Percentiles rank a stretch among this genome's conserved stretches.
Evolutionary conservation across 495 filamentous ascomycete species (phyloP).

Genomic region (Talaromyces ruber): DNA sequence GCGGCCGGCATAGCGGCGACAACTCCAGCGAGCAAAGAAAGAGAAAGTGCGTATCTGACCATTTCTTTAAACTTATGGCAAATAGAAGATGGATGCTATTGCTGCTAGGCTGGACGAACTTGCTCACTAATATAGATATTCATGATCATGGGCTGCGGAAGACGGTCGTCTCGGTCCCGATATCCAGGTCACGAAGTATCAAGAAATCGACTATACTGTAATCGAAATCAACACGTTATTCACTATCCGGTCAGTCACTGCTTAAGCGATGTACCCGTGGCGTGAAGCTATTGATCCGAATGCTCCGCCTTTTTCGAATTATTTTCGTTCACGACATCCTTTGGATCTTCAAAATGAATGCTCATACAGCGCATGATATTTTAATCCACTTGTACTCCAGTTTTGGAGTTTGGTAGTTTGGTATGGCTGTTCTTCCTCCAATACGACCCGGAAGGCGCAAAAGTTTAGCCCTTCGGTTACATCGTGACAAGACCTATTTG

Average conservation of each 20-base stretch:
- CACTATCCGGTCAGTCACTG: background rate
- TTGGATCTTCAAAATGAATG: background rate
- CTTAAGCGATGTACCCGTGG: background rate
- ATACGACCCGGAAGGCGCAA: background rate
- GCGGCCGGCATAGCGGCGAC: background rate
- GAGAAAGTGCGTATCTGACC: background rate
- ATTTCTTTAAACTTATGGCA: background rate
- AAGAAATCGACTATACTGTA: background rate
- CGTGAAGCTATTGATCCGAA: background rate
- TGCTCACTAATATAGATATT: background rate
- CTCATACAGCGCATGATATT: background rate
- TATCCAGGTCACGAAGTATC: background rate
- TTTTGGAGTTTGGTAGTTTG: background rate
- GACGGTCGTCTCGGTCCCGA: background rate
- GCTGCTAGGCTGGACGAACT: background rate
- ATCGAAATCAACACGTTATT: background rate
- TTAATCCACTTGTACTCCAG: background rate
- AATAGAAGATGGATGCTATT: background rate
- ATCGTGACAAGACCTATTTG: background rate
- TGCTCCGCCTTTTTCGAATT: background rate
- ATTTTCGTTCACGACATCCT: background rate
- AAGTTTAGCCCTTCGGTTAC: background rate
- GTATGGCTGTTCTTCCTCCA: background rate
- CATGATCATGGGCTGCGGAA: background rate
- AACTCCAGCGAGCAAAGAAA: background rate